Base-by-base conservation (phyloP, 2,329 filamentous ascomycete species). In the Sclerotiophoma versabilis region DNA sequence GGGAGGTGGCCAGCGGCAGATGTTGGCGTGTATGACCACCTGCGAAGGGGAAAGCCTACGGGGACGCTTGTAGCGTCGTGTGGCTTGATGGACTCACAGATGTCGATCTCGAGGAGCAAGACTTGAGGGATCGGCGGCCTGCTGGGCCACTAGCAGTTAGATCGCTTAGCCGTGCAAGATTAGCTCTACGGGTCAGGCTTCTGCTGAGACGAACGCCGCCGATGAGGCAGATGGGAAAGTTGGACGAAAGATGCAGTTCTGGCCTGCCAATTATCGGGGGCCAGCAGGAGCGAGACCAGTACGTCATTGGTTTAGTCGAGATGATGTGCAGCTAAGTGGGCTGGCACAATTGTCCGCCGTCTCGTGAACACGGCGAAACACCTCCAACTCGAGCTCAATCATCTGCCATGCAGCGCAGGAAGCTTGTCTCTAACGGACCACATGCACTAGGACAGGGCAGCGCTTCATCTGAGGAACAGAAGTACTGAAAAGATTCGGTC, bases 61-160 rank as follows among this genome's bases (percentile, higher is more conserved):
- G 45, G 45, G 17, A 41, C 51, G 44, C 45, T 49, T 44, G 39
- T 49, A 49, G 45, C 51, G 45, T 44, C 17, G 50, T 54, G 44
- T 49, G 51, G 51, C 51, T 62, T 64, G 58, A 61, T 63, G 60
- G 41, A 43, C 54, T 49, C 47, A 41, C 37, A 49, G 36, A 49
- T 52, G 62, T 55, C 62, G 62, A 65, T 65, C 62, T 33, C 37
- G 51, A 36, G 38, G 36, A 48, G 42, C 54, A 38, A 34, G 38
- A 45, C 39, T 49, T 25, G 36, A 52, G 32, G 4, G 62, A 65
- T 65, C 62, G 60, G 46, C 62, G 50, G 54, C 52, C 41, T 49
- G 15, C 46, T 48, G 41, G 33, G 12, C 62, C 54, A 4, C 27
- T 29, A 46, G n/a, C 22, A 49, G 61, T 19, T 60, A 60, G 59